phyloP scores from a whole-genome alignment of 192 early-diverging fungal genomes.

The Chytriomyces hyalinus region DNA sequence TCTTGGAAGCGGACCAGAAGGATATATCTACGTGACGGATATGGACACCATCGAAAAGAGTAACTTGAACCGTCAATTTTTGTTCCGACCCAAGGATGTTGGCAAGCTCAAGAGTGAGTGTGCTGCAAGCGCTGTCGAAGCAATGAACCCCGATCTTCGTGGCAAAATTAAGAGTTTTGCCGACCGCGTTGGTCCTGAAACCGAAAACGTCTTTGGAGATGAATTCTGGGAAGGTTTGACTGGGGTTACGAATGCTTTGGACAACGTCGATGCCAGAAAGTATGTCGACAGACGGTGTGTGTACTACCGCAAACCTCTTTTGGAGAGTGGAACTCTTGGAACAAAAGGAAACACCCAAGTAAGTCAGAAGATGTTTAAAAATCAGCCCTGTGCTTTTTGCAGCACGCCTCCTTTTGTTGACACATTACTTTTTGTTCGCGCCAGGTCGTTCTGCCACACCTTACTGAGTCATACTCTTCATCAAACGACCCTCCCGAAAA shows the following conservation, averaged over 20 bases:
- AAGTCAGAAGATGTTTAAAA: not conserved
- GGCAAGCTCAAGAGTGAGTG: constrained; percentile 91
- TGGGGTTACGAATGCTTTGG: constrained; percentile 96
- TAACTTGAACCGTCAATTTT: constrained; percentile 99
- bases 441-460: constrained; percentile 83
- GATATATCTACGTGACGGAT: constrained; percentile 88
- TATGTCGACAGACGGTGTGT: constrained; percentile 98
- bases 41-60: constrained; percentile 99
- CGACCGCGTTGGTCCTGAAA: constrained; percentile 94
- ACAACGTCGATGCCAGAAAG: constrained; percentile 96
- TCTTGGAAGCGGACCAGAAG: constrained; percentile 75
- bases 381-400: constrained; percentile 31
- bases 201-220: constrained; percentile 91
- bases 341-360: constrained; percentile 99
- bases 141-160: constrained; percentile 90
- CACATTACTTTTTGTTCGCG: not conserved
- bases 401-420: not conserved
- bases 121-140: constrained; percentile 82
- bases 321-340: constrained; percentile 98
- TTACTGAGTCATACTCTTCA: constrained; percentile 98
- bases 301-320: constrained; percentile 90
- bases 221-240: constrained; percentile 87
- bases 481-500: constrained; percentile 98
- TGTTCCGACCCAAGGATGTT: constrained; percentile 83
- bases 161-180: constrained; percentile 71